These are phyloP conservation scores for Aspergillus brunneoviolaceus DNA, from an alignment of 2,329 filamentous ascomycete genomes.

Conservation along the genomic window DNA sequence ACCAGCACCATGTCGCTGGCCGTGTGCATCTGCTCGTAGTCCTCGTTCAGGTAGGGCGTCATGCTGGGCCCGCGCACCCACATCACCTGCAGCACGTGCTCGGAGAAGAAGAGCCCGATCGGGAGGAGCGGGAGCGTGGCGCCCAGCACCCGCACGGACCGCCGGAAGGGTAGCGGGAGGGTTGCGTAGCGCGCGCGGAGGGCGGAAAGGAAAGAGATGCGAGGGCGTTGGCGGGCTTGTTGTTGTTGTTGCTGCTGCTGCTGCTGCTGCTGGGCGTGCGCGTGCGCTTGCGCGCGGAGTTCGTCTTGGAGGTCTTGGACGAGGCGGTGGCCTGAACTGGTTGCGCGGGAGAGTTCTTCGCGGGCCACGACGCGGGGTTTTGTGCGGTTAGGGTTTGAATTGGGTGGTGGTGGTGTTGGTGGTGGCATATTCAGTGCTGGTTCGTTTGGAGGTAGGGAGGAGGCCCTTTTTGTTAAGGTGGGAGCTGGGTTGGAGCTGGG, in stretches of 20 bases:
- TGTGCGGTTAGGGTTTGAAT: constrained; percentile 8
- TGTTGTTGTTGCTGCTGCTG: constrained; percentile 7
- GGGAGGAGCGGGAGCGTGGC: constrained; percentile 37
- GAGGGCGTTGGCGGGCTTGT: constrained; percentile 12
- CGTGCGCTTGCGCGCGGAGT: constrained; percentile 1
- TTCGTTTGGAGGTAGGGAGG: neutral
- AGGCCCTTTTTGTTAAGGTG: neutral
- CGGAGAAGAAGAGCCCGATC: constrained; percentile 40
- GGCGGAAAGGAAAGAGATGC: constrained; percentile 21
- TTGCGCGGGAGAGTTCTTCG: constrained; percentile 12
- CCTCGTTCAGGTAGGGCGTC: constrained; percentile 73
- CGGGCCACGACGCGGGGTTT: constrained; percentile 24
- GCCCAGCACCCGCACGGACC: constrained; percentile 28
- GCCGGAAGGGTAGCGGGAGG: constrained; percentile 29
- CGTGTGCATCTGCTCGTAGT: constrained; percentile 51
- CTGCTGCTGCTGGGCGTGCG: constrained; percentile 3
- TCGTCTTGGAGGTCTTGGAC: constrained; percentile 1
- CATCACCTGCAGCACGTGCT: constrained; percentile 43
- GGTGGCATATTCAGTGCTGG: constrained; percentile 8
- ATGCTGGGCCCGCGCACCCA: constrained; percentile 60
- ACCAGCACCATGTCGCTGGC: constrained; percentile 45
- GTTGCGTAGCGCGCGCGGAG: constrained; percentile 29
- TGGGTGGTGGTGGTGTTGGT: neutral
- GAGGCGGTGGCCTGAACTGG: neutral
- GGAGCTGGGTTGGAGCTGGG: neutral